Conservation (phyloP, 2,329 filamentous ascomycete genomes). For the Apiospora koreana region DNA sequence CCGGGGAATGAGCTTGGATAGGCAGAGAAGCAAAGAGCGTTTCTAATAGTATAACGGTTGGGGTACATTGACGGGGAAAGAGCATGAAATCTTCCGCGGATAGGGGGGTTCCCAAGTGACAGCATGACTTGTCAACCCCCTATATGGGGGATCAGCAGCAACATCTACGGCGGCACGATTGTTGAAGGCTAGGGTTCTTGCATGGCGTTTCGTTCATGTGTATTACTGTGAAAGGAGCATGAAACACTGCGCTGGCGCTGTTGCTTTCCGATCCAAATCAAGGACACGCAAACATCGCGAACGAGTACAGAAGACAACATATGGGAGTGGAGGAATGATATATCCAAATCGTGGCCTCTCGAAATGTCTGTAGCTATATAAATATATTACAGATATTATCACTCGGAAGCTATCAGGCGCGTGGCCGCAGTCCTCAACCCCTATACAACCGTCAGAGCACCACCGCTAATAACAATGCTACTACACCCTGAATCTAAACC, state of each 20-base stretch:
- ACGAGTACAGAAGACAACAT: not conserved
- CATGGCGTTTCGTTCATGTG: not conserved
- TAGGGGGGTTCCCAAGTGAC: no score
- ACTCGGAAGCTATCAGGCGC: not conserved
- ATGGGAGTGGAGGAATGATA: not conserved
- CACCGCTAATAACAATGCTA: not conserved
- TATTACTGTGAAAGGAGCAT: not conserved
- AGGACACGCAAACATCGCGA: not conserved
- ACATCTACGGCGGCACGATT: no score
- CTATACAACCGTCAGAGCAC: not conserved
- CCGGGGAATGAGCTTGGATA: no score
- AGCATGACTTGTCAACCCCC: no score
- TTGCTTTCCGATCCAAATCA: no score
- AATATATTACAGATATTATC: not conserved
- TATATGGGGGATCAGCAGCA: no score
- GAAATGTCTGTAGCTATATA: not conserved
- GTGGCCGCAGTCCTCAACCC: not conserved
- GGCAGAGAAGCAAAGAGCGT: not conserved
- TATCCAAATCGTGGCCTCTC: not conserved
- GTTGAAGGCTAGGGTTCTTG: no score
- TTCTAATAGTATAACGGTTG: not conserved
- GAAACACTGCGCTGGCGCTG: not conserved
- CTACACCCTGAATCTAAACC: constrained; percentile 67
- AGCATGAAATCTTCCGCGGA: no score
- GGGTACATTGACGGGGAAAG: no score